These are phyloP conservation scores for Macaranga tanarius DNA, from an alignment of 441 rosid species.

Conservation along the genomic window DNA sequence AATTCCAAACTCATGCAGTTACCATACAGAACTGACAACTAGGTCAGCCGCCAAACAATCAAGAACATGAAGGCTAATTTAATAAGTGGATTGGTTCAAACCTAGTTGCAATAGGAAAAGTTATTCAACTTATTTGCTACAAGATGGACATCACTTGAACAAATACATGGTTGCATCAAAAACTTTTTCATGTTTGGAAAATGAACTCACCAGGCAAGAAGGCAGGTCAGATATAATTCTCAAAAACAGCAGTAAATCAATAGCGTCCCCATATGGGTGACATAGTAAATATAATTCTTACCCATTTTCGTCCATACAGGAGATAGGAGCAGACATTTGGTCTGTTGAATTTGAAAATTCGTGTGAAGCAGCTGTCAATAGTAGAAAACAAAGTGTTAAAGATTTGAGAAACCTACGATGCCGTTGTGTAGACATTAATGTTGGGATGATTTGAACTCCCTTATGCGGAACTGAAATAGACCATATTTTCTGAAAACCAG, in stretches of 20 bases:
- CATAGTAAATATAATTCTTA: constrained; percentile 34
- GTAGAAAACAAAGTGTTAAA: constrained; percentile 1
- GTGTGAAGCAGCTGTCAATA: constrained; percentile 71
- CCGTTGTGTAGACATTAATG: background rate
- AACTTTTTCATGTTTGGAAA: background rate
- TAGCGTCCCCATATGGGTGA: background rate
- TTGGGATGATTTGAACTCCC: background rate
- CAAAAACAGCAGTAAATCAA: background rate
- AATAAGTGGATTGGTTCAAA: background rate
- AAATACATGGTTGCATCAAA: background rate
- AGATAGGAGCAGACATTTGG: constrained; percentile 54
- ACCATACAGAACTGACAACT: background rate
- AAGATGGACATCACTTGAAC: background rate
- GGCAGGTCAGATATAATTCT: background rate
- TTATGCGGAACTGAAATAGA: background rate
- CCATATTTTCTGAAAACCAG: background rate
- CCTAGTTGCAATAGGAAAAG: background rate
- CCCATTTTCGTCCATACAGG: constrained; percentile 78
- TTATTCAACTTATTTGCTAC: background rate
- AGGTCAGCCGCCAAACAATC: background rate
- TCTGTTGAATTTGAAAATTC: constrained; percentile 73
- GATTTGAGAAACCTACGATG: background rate
- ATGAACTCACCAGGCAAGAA: background rate
- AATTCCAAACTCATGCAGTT: constrained; percentile 14
- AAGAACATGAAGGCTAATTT: background rate